These are phyloP conservation scores for Fusarium nodosum DNA, from an alignment of 2,329 filamentous ascomycete genomes.

Conservation along the genomic window DNA sequence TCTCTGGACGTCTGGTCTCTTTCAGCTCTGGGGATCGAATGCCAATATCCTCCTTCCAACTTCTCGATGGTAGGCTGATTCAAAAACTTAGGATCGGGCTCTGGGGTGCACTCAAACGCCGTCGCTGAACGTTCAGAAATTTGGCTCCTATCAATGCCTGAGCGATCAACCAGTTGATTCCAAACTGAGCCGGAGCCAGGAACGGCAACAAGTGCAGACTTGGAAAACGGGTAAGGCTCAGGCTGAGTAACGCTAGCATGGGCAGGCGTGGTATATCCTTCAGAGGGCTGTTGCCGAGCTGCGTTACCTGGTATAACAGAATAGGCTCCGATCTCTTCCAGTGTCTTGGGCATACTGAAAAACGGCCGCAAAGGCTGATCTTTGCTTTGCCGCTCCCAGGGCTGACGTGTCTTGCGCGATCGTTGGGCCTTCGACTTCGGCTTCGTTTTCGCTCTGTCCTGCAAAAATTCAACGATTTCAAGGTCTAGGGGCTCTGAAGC, in stretches of 20 bases:
- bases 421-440: slow-evolving; percentile 15
- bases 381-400: not conserved
- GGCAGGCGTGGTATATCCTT: not conserved
- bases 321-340: not conserved
- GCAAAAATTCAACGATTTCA: slow-evolving; percentile 14
- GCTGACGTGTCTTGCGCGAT: slow-evolving; percentile 1
- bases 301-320: slow-evolving; percentile 1
- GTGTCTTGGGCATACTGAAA: not conserved
- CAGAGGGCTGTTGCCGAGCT: not conserved
- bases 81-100: not conserved
- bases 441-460: not conserved
- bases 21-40: not conserved
- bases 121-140: not conserved
- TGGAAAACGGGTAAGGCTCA: not conserved
- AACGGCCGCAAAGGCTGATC: not conserved
- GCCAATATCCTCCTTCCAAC: slow-evolving; percentile 12
- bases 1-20: not conserved
- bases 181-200: not conserved
- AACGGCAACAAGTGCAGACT: not conserved
- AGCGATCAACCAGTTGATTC: not conserved
- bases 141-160: not conserved
- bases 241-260: not conserved
- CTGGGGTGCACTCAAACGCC: not conserved
- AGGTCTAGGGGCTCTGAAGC: slow-evolving; percentile 1
- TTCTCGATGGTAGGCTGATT: not conserved